phyloP scores from a whole-genome alignment of 2,329 filamentous ascomycete species.

The Alternaria sp. region DNA sequence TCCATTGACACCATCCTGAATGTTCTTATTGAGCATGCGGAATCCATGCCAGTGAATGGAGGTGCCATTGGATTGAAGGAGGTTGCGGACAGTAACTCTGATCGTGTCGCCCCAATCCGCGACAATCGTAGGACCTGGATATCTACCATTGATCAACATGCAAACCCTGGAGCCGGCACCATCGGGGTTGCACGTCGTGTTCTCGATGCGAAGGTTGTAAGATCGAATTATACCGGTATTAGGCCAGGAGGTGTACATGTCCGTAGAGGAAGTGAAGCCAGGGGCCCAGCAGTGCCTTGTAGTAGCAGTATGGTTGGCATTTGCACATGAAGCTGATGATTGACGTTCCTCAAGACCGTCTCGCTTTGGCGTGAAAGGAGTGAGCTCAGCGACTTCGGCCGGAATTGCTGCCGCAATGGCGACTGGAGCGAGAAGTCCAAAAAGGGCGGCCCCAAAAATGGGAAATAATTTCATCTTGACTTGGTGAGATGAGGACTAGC shows the following conservation, averaged over 20 bases:
- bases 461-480: slow-evolving; percentile 37
- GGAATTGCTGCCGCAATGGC: slow-evolving; percentile 31
- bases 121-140: slow-evolving; percentile 68
- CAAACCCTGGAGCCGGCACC: slow-evolving; percentile 47
- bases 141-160: slow-evolving; percentile 58
- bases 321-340: slow-evolving; percentile 13
- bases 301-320: slow-evolving; percentile 49
- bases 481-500: background rate
- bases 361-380: slow-evolving; percentile 17
- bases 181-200: slow-evolving; percentile 55
- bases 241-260: slow-evolving; percentile 54
- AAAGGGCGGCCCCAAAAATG: slow-evolving; percentile 28
- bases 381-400: slow-evolving; percentile 25
- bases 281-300: slow-evolving; percentile 52
- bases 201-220: slow-evolving; percentile 52
- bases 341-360: slow-evolving; percentile 32
- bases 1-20: slow-evolving; percentile 63
- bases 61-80: slow-evolving; percentile 65
- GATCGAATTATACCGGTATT: slow-evolving; percentile 44
- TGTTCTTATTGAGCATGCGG: slow-evolving; percentile 63
- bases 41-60: slow-evolving; percentile 71
- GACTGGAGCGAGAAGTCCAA: slow-evolving; percentile 29
- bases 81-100: slow-evolving; percentile 62
- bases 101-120: slow-evolving; percentile 56
- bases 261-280: slow-evolving; percentile 52